Evolutionary conservation across 148 eudicot genomes (phyloP).

Genomic region (Camellia granthamiana): DNA sequence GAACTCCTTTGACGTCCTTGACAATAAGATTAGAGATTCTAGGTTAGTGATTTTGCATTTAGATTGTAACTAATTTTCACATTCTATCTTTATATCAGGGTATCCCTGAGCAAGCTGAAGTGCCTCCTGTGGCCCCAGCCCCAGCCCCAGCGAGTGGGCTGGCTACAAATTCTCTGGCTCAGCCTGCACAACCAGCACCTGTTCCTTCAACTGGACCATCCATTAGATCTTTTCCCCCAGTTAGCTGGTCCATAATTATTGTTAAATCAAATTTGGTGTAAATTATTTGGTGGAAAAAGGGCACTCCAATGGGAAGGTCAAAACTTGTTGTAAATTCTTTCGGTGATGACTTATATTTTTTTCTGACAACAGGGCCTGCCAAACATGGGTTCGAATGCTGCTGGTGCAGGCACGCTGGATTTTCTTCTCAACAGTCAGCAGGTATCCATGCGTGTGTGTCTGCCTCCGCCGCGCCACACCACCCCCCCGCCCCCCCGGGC

Average conservation of each 20-base stretch:
- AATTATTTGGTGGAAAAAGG: too few relatives aligned
- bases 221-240: slow-evolving; percentile 65
- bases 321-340: background rate
- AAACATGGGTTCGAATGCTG: slow-evolving; percentile 45
- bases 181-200: slow-evolving; percentile 37
- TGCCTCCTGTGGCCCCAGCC: slow-evolving; percentile 25
- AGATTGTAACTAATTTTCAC: background rate
- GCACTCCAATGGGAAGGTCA: too few relatives aligned
- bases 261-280: background rate
- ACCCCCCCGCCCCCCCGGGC: too few relatives aligned
- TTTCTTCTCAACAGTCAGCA: slow-evolving; percentile 63
- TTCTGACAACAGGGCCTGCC: slow-evolving; percentile 52
- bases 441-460: background rate
- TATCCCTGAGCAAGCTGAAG: slow-evolving; percentile 59
- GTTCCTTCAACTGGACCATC: slow-evolving; percentile 55
- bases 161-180: slow-evolving; percentile 36
- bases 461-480: too few relatives aligned
- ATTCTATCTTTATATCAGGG: slow-evolving; percentile 39
- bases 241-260: slow-evolving; percentile 22
- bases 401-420: slow-evolving; percentile 56
- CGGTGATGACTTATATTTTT: background rate
- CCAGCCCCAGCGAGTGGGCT: slow-evolving; percentile 25
- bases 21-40: background rate
- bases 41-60: background rate
- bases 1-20: background rate